Evolutionary conservation across 192 early-diverging fungal genomes (phyloP), one percentile per base, ranked within the genome.

Genomic region (Helicostylum pulchrum): DNA sequence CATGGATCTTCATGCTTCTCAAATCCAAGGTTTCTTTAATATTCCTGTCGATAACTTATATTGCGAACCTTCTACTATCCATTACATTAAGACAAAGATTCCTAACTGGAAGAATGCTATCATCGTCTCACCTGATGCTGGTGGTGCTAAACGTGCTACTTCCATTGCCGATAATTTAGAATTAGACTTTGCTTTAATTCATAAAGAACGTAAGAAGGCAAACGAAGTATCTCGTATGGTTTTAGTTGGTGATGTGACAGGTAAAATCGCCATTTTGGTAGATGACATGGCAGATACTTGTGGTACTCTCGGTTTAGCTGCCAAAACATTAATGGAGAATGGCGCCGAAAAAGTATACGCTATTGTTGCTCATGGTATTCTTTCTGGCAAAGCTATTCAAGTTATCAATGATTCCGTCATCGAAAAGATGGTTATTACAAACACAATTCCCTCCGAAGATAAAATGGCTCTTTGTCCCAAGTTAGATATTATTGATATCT

Each of bases 201-300:
- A 99, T 85, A 96, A 95, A 79, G 96, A 98, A 78, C 84, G 92
- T 63, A 90, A 90, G 66, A 88, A 89, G 81, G 92, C 91, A 20
- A 90, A 94, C 77, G 83, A 89, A 77, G 90, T 94, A 51, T 87
- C 88, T 48, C 85, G 87, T 44, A 95, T 98, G 93, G 89, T 95
- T 30, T 81, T 98, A 45, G 95, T 98, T 26, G 96, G 96, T 62
- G 91, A 98, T 72, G 96, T 98, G 34, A 83, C 77, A 62, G 89
- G 83, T 51, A 92, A 92, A 75, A 87, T 88, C 57, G 94, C 92
- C 34, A 95, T 98, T 68, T 71, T 98, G 61, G 90, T 98, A 20
- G 96, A 98, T 70, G 96, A 98, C 77, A 95, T 98, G 85, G 93
- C 93, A 34, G 96, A 98, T 77, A 98, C 95, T 20, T 95, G 88